Percentiles rank a stretch among this genome's conserved stretches.
These are phyloP conservation scores for Solanum virginianum DNA, from an alignment of 257 asterid genomes.

Conservation along the genomic window DNA sequence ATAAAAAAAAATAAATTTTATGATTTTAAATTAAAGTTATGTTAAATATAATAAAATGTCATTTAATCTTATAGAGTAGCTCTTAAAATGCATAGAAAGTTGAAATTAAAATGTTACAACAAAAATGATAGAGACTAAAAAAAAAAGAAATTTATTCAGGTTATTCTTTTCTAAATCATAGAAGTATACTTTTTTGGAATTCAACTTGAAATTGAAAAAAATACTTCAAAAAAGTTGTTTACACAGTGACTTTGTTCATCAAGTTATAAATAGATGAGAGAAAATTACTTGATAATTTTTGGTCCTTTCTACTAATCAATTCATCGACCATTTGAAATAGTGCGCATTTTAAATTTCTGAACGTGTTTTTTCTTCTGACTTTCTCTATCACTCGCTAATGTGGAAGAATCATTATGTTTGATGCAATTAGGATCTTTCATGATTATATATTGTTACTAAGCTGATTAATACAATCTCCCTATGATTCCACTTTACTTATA, in stretches of 20 bases:
- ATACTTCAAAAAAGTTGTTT: too few relatives aligned
- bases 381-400: not conserved
- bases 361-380: not conserved
- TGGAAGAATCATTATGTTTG: not conserved
- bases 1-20: too few relatives aligned
- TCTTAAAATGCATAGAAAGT: too few relatives aligned
- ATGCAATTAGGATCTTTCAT: not conserved
- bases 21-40: too few relatives aligned
- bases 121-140: too few relatives aligned
- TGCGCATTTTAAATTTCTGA: not conserved
- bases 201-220: too few relatives aligned
- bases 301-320: not conserved
- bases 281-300: not conserved
- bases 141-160: too few relatives aligned
- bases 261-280: not conserved
- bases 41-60: too few relatives aligned
- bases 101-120: too few relatives aligned
- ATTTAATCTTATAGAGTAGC: too few relatives aligned
- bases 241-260: not conserved
- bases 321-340: not conserved
- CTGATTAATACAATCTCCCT: not conserved
- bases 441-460: not conserved
- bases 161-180: too few relatives aligned
- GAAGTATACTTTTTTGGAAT: rapidly evolving
- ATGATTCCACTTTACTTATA: not conserved